These are phyloP conservation scores for Ascocoryne sarcoides DNA, from an alignment of 2,329 filamentous ascomycete genomes.

Conservation along the genomic window DNA sequence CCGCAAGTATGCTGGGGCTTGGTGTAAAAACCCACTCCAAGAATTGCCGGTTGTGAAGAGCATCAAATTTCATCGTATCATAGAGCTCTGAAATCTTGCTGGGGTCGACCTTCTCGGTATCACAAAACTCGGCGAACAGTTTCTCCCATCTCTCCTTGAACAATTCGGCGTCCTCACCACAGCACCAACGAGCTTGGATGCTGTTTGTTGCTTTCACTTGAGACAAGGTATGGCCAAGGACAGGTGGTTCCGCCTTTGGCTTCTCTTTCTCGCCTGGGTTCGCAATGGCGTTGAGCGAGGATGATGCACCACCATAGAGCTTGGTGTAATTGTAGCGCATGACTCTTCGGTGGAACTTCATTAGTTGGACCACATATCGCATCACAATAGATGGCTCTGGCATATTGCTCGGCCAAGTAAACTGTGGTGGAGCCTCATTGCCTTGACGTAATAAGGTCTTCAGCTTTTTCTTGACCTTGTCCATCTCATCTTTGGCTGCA, in stretches of 20 bases:
- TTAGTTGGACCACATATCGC: constrained; percentile 82
- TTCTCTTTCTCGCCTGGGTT: constrained; percentile 35
- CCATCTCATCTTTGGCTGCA: constrained; percentile 97
- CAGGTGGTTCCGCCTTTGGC: constrained; percentile 25
- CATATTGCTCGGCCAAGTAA: constrained; percentile 95
- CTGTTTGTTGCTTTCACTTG: constrained; percentile 54
- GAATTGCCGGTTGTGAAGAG: constrained; percentile 91
- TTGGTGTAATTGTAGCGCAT: constrained; percentile 92
- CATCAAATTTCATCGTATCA: constrained; percentile 99
- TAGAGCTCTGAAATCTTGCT: constrained; percentile 98
- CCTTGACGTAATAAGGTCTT: constrained; percentile 87
- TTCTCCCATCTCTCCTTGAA: constrained; percentile 99
- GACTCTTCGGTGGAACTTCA: constrained; percentile 93
- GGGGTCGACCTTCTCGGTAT: constrained; percentile 95
- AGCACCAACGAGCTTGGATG: constrained; percentile 92
- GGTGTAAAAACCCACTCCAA: constrained; percentile 97
- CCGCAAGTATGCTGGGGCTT: constrained; percentile 66
- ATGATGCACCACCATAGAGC: constrained; percentile 58
- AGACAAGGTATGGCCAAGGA: constrained; percentile 41
- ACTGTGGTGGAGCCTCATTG: constrained; percentile 87
- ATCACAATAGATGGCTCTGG: constrained; percentile 92
- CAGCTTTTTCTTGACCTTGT: constrained; percentile 99
- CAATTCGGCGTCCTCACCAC: constrained; percentile 85
- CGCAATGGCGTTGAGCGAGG: constrained; percentile 50
- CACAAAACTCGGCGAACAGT: constrained; percentile 91